Evolutionary conservation across 495 filamentous ascomycete genomes (phyloP), one percentile per base, ranked within the genome.

Genomic region (Penicillium salamii): DNA sequence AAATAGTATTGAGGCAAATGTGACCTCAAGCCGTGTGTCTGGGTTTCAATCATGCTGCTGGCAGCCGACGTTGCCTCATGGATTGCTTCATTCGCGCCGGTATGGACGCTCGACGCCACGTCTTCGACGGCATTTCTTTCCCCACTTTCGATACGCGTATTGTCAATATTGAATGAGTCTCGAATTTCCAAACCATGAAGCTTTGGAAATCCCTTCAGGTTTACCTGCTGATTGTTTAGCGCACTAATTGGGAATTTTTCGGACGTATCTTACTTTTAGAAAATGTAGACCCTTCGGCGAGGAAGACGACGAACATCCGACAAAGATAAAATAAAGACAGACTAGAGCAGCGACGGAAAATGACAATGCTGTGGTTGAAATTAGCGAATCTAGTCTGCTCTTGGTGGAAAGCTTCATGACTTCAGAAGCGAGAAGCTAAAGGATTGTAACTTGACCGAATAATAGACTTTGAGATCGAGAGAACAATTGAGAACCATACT

Each of bases 281-380:
- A 40, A 40, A 26, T 40, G 21, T 40, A 40, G n/a, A 34, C 32
- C 32, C 32, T 13, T 34, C n/a, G 32, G 32, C n/a, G 32, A 34
- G n/a, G 32, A 34, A 40, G 38, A 26, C 38, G 38, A 40, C 38
- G 38, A 34, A 34, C 32, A 34, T 34, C 32, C 32, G 32, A 34
- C 32, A 34, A 34, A 34, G 32, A 34, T 13, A 40, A 40, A 11
- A 40, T 19, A 40, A n/a, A 40, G 21, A 14, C 21, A 40, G 38
- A 40, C 38, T 40, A 40, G 13, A 40, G 15, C 38, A 2, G 38
- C 38, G 21, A 40, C 11, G 21, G 38, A 26, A 5, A 40, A 40
- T 40, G 4, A 40, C n/a, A 40, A 40, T 40, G 4, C 20, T 8
- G n/a, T 26, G 3, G 38, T 40, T 14, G n/a, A 40, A 40, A 40